Evolutionary conservation across 1,284 basidiomycete genomes (phyloP).

Genomic region (Coniophora puteana): DNA sequence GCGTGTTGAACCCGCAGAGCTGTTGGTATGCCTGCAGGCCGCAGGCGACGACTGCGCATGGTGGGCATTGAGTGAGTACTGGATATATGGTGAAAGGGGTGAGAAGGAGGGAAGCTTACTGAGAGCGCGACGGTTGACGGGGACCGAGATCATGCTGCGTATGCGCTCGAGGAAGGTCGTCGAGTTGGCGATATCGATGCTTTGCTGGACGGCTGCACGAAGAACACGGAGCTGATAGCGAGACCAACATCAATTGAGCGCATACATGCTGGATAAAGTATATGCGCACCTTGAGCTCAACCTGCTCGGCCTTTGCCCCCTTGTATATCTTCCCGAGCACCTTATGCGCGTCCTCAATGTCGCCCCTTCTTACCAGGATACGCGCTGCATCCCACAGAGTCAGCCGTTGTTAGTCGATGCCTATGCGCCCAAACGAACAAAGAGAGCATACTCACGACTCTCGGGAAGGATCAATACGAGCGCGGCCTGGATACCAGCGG

Average conservation of each 20-base stretch:
- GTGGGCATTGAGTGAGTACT: constrained; percentile 1
- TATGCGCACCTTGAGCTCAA: constrained; percentile 56
- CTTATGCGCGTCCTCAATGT: constrained; percentile 41
- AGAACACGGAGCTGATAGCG: constrained; percentile 49
- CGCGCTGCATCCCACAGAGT: constrained; percentile 48
- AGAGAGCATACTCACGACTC: constrained; percentile 49
- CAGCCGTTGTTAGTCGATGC: constrained; percentile 2
- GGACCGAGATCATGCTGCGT: constrained; percentile 49
- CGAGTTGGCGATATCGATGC: constrained; percentile 56
- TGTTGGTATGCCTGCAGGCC: constrained; percentile 84
- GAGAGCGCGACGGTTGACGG: constrained; percentile 66
- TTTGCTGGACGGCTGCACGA: constrained; percentile 58
- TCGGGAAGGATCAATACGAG: constrained; percentile 71
- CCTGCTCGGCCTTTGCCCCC: constrained; percentile 56
- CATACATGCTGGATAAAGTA: background rate
- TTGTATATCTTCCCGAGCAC: constrained; percentile 69
- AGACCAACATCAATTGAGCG: background rate
- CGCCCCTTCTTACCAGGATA: constrained; percentile 60
- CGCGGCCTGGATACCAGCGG: constrained; percentile 61
- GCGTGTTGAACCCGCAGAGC: constrained; percentile 72
- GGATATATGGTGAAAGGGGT: background rate
- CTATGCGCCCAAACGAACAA: background rate
- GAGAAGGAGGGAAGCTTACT: constrained; percentile 39
- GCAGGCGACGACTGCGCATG: constrained; percentile 61
- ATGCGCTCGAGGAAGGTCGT: constrained; percentile 61